Evolutionary conservation across 2,329 filamentous ascomycete genomes (phyloP).

Genomic region (Fusarium sp.): DNA sequence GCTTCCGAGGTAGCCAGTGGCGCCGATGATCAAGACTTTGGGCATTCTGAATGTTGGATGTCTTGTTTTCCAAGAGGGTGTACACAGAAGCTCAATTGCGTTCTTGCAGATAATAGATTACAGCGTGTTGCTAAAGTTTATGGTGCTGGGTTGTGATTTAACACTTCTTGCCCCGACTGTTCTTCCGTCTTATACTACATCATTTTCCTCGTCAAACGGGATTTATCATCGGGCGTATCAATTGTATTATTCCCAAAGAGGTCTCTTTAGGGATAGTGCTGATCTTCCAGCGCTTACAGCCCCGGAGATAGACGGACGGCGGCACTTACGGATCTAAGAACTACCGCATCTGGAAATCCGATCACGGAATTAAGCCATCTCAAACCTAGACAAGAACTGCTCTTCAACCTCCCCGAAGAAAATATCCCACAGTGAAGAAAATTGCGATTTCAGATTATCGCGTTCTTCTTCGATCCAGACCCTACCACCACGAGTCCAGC

Average conservation of each 20-base stretch:
- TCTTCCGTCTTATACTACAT: background rate
- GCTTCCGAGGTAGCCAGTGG: background rate
- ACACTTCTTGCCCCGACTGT: background rate
- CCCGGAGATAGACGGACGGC: background rate
- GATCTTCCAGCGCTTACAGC: background rate
- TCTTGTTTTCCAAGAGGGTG: fast-evolving
- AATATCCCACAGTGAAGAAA: background rate
- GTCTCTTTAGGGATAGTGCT: background rate
- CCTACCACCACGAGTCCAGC: background rate
- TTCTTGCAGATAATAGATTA: fast-evolving
- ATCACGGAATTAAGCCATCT: background rate
- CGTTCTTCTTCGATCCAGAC: background rate
- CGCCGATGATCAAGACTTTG: background rate
- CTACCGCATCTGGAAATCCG: background rate
- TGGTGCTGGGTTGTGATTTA: background rate
- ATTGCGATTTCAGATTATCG: background rate
- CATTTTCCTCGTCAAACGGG: background rate
- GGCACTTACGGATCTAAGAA: background rate
- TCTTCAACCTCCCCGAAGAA: background rate
- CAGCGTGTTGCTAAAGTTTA: fast-evolving
- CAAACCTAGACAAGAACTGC: background rate
- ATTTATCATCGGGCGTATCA: background rate
- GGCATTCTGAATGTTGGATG: background rate
- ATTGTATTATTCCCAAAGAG: background rate
- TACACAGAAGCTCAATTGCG: fast-evolving